Evolutionary conservation across 169 alveolate species (phyloP).

Genomic region (Babesia bovis): DNA sequence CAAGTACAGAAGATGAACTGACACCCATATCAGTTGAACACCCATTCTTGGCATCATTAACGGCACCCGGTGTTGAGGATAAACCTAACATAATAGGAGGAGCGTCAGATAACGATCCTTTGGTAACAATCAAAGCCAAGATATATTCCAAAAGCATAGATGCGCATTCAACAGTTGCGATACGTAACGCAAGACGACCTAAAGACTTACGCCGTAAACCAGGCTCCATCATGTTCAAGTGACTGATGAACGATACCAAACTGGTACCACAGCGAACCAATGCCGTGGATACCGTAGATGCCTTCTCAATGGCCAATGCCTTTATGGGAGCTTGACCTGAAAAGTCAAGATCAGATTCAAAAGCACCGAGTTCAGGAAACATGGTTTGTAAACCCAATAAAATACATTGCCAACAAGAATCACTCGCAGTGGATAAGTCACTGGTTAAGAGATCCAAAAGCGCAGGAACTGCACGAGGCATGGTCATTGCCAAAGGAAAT

Average conservation of each 20-base stretch:
- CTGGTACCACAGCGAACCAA: slow-evolving; percentile 30
- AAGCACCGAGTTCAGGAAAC: slow-evolving; percentile 64
- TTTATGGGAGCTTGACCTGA: slow-evolving; percentile 48
- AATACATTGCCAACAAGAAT: slow-evolving; percentile 41
- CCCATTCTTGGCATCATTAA: neutral
- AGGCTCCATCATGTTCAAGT: slow-evolving; percentile 13
- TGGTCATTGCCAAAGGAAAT: slow-evolving; percentile 55
- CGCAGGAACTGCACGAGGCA: slow-evolving; percentile 35
- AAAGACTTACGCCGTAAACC: neutral
- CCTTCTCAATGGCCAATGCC: slow-evolving; percentile 46
- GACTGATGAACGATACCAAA: slow-evolving; percentile 34
- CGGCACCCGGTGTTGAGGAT: neutral
- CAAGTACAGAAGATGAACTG: slow-evolving; percentile 1
- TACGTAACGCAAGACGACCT: slow-evolving; percentile 44
- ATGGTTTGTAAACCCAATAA: slow-evolving; percentile 46
- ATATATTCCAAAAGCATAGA: slow-evolving; percentile 53
- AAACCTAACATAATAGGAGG: neutral
- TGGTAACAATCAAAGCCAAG: slow-evolving; percentile 47
- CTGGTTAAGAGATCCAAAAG: slow-evolving; percentile 31
- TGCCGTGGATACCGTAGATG: slow-evolving; percentile 19
- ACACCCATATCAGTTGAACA: neutral
- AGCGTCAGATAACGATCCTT: neutral
- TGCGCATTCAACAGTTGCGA: slow-evolving; percentile 52
- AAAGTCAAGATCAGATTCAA: slow-evolving; percentile 54
- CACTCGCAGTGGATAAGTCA: slow-evolving; percentile 20